Evolutionary conservation across 441 rosid species (phyloP), one percentile per base, ranked within the genome.

Genomic region (Raphanus hybrid): DNA sequence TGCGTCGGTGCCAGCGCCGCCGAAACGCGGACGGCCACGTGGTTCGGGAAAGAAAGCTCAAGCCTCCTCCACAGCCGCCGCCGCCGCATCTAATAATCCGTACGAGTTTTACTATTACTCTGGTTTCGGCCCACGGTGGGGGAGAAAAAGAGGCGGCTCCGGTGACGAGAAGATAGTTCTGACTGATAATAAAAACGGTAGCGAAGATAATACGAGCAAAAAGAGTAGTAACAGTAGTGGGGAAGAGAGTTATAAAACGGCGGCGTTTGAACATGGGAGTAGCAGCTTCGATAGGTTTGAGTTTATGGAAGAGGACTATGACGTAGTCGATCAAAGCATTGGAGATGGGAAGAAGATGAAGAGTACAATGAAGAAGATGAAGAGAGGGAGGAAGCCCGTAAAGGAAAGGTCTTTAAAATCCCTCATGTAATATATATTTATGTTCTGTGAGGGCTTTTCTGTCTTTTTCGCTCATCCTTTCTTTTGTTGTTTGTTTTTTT

Each of bases 361-460:
- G 58, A 43, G 60, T 55, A 55, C 23, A 54, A 15, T 45, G 74
- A 78, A 11, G 89, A 82, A 90, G 74, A 67, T 5, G 89, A 81
- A 93, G 83, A 80, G 89, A 82, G 86, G 18, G 84, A 69, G 97
- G 74, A 93, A 92, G 70, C 97, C 94, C 2, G 88, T 90, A 7
- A 92, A 93, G 77, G 93, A 91, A 60, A 89, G 96, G 73, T 92
- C 98, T 66, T 86, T 93, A 76, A 93, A 90, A 75, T 93, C 98
- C n/a, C 91, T 93, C 9, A 92, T 91, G 97, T 90, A 79, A 85
- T 63, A 12, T 20, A 62, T 50, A 45, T 45, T 15, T 35, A 0
- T 68, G 32, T 64, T 74, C n/a, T 73, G 0, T 64, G 4, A 63
- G 82, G 79, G 72, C 8, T 15, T 48, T 75, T 75, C 39, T 57